Evolutionary conservation across 768 basidiomycete species (phyloP).

Genomic region (Steccherinum ochraceum): DNA sequence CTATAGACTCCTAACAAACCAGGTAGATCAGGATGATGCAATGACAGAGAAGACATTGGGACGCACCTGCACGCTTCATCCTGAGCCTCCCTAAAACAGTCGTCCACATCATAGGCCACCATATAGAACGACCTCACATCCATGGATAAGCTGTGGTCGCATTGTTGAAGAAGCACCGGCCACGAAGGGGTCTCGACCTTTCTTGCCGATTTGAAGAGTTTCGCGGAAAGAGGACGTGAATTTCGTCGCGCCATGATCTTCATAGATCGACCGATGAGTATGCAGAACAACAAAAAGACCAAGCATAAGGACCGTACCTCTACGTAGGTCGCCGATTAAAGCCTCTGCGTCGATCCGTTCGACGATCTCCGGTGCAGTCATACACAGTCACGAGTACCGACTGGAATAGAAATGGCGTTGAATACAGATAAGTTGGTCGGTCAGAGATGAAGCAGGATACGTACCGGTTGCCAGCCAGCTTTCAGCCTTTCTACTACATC

Average conservation of each 20-base stretch:
- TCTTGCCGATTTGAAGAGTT: constrained; percentile 33
- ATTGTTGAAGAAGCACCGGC: constrained; percentile 43
- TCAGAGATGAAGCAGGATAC: too few species aligned
- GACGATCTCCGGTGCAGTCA: constrained; percentile 61
- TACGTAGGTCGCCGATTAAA: constrained; percentile 73
- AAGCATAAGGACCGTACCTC: constrained; percentile 51
- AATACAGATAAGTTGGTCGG: background rate
- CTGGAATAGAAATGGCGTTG: constrained; percentile 30
- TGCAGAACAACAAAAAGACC: too few species aligned
- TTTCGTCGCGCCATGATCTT: constrained; percentile 51
- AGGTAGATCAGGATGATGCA: constrained; percentile 14
- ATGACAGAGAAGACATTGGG: background rate
- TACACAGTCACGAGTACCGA: constrained; percentile 55
- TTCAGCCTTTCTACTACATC: constrained; percentile 71
- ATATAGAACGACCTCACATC: constrained; percentile 60
- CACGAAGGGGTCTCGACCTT: constrained; percentile 42
- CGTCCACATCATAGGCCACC: constrained; percentile 47
- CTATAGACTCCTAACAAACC: constrained; percentile 64
- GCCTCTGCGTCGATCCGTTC: constrained; percentile 57
- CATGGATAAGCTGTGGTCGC: constrained; percentile 59
- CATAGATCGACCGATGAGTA: constrained; percentile 14
- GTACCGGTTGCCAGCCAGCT: constrained; percentile 66
- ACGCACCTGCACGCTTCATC: constrained; percentile 62
- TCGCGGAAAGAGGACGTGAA: constrained; percentile 65
- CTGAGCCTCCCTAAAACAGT: constrained; percentile 60